Evolutionary conservation across 495 filamentous ascomycete genomes (phyloP).

Genomic region (Xylaria acuta): DNA sequence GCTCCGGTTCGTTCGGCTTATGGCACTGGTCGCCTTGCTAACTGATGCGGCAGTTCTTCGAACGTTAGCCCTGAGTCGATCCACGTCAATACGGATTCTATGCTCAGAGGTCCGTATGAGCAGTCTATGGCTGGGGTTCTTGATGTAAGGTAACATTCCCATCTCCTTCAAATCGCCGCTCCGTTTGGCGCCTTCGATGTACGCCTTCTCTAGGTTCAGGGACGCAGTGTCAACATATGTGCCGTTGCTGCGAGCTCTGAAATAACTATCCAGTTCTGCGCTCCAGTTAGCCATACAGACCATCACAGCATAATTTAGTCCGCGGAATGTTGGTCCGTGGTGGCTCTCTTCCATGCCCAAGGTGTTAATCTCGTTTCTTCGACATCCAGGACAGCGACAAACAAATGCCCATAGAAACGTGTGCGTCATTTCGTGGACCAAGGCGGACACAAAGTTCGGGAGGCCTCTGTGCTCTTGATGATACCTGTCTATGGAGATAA

Average conservation of each 20-base stretch:
- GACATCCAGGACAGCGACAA: not conserved
- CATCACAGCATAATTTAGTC: not conserved
- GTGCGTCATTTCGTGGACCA: conserved; percentile 13
- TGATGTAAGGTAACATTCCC: not conserved
- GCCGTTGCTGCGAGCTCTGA: not conserved
- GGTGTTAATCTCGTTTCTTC: not conserved
- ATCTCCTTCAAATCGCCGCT: not conserved
- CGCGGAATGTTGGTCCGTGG: conserved; percentile 6
- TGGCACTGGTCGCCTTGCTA: not conserved
- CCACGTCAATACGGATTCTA: not conserved
- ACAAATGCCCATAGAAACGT: not conserved
- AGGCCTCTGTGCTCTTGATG: not conserved
- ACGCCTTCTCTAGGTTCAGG: too few species aligned
- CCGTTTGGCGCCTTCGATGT: not conserved
- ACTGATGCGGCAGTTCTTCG: not conserved
- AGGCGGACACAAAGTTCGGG: not conserved
- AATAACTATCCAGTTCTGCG: not conserved
- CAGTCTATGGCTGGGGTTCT: not conserved
- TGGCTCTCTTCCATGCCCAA: not conserved
- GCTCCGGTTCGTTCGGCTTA: not conserved
- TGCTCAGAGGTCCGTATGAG: not conserved
- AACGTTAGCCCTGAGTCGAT: not conserved
- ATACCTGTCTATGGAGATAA: not conserved
- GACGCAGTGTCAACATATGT: not conserved
- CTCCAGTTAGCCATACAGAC: not conserved